Percentiles rank a stretch among this genome's conserved stretches.
phyloP scores from a whole-genome alignment of 148 eudicot species.

The Tetragonia tetragonoides region DNA sequence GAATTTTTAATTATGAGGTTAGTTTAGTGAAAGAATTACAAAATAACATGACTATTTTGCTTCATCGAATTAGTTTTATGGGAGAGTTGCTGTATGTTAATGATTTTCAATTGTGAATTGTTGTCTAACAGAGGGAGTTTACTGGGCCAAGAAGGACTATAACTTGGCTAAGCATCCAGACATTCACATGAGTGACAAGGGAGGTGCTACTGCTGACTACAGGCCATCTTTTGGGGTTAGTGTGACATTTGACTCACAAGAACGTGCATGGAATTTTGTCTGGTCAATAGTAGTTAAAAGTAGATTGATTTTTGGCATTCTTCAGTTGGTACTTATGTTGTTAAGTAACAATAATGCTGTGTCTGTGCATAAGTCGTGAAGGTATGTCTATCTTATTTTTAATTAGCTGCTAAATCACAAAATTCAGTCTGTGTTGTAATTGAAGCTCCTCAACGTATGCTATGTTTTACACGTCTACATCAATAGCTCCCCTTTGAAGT shows the following conservation, averaged over 20 bases:
- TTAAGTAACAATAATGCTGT: background rate
- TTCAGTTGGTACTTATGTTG: background rate
- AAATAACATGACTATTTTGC: too few relatives aligned
- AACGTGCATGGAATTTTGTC: too few relatives aligned
- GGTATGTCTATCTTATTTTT: background rate
- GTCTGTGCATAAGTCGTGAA: background rate
- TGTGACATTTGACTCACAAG: background rate
- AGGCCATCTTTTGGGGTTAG: slow-evolving; percentile 69
- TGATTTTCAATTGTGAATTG: background rate
- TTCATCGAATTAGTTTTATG: too few relatives aligned
- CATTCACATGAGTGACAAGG: slow-evolving; percentile 65
- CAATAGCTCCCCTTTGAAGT: too few relatives aligned
- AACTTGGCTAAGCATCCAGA: slow-evolving; percentile 81
- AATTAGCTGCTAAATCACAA: too few relatives aligned
- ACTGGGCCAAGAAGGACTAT: slow-evolving; percentile 76
- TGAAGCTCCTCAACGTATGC: too few relatives aligned
- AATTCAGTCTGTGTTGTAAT: too few relatives aligned
- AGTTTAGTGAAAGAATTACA: too few relatives aligned
- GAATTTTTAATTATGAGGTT: too few relatives aligned
- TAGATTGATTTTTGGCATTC: background rate
- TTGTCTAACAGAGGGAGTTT: slow-evolving; percentile 63
- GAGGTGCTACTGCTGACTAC: slow-evolving; percentile 85
- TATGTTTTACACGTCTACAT: too few relatives aligned
- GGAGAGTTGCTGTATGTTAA: too few relatives aligned
- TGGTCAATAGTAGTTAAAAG: too few relatives aligned